These are phyloP conservation scores for Aspergillus brasiliensis DNA, from an alignment of 2,329 filamentous ascomycete genomes.

Conservation along the genomic window DNA sequence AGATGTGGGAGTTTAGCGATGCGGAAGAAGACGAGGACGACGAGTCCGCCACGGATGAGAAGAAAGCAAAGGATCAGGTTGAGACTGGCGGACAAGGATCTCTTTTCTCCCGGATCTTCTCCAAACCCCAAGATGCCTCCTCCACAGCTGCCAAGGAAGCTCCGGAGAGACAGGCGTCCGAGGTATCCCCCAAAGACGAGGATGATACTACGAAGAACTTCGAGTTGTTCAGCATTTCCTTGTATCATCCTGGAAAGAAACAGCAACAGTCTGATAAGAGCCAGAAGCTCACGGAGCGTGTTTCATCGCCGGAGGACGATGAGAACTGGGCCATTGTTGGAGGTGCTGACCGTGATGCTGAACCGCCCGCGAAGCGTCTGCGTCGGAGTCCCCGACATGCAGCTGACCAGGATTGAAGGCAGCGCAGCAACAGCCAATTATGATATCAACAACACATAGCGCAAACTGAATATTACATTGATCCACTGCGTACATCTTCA, in stretches of 20 bases:
- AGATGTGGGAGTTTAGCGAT: conserved; percentile 84
- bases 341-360: conserved; percentile 25
- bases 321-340: conserved; percentile 24
- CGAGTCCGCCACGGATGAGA: conserved; percentile 5
- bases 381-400: conserved; percentile 27
- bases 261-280: conserved; percentile 9
- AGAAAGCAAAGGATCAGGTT: conserved; percentile 43
- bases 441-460: too few relatives aligned
- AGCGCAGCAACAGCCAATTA: too few relatives aligned
- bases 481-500: too few relatives aligned
- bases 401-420: too few relatives aligned
- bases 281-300: not conserved
- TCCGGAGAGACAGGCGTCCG: conserved; percentile 5
- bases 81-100: conserved; percentile 10
- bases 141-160: not conserved
- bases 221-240: conserved; percentile 36
- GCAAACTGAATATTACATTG: too few relatives aligned
- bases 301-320: conserved; percentile 13
- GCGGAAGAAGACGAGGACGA: conserved; percentile 45
- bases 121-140: conserved; percentile 18
- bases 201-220: conserved; percentile 17
- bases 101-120: conserved; percentile 33
- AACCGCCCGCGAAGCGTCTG: conserved; percentile 39
- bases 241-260: conserved; percentile 31
- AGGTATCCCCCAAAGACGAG: conserved; percentile 7